Evolutionary conservation across 2,329 filamentous ascomycete species (phyloP).

Genomic region (Cladobotryum mycophilum): DNA sequence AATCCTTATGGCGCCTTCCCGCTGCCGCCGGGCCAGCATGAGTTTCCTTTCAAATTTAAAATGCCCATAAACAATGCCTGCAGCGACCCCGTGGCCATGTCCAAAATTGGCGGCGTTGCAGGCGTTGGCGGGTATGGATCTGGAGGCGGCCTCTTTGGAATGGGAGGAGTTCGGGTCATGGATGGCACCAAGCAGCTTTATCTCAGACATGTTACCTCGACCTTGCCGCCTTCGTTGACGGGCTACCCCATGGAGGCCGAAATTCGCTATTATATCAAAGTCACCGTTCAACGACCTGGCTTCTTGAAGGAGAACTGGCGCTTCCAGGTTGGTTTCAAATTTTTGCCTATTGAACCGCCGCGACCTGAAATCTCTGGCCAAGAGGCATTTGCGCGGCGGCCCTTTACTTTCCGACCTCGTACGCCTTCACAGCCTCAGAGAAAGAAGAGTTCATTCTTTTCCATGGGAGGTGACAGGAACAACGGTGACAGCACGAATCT

Average conservation of each 20-base stretch:
- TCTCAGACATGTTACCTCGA: constrained; percentile 70
- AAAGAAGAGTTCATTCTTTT: constrained; percentile 56
- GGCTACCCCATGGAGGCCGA: constrained; percentile 83
- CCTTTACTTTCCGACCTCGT: constrained; percentile 49
- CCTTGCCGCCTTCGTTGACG: constrained; percentile 81
- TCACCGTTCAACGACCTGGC: constrained; percentile 82
- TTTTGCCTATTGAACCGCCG: constrained; percentile 88
- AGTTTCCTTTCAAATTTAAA: constrained; percentile 75
- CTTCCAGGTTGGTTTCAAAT: constrained; percentile 63
- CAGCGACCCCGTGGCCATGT: constrained; percentile 46
- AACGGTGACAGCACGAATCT: no score
- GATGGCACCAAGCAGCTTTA: constrained; percentile 57
- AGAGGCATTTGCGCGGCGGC: constrained; percentile 78
- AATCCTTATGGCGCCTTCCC: constrained; percentile 46
- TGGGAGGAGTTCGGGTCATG: constrained; percentile 52
- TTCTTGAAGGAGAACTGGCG: constrained; percentile 89
- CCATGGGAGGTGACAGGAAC: no score
- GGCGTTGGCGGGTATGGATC: constrained; percentile 47
- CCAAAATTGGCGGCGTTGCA: constrained; percentile 46
- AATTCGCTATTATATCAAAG: constrained; percentile 91
- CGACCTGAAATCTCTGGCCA: constrained; percentile 57
- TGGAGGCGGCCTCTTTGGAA: constrained; percentile 40
- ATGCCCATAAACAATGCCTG: constrained; percentile 72
- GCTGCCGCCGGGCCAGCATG: constrained; percentile 62
- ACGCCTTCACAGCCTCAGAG: constrained; percentile 27